Conservation (phyloP, 108 stramenopile genomes). For the Discostella stelligeroides region DNA sequence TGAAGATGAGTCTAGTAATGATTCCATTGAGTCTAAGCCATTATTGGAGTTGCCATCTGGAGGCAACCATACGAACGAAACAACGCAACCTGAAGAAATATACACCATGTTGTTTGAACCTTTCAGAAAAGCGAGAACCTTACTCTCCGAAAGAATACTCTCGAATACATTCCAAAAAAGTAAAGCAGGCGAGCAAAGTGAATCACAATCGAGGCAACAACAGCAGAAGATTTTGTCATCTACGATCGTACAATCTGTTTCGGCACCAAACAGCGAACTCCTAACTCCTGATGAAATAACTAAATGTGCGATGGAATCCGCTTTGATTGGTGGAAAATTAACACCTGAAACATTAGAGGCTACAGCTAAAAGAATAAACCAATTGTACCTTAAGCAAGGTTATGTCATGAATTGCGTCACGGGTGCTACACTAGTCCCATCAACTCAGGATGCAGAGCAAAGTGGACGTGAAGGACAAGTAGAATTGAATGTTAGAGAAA, state of each 20-base stretch:
- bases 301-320: slow-evolving; percentile 62
- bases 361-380: slow-evolving; percentile 60
- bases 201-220: slow-evolving; percentile 6
- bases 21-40: neutral
- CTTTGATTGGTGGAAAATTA: slow-evolving; percentile 67
- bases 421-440: slow-evolving; percentile 65
- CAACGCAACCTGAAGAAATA: neutral
- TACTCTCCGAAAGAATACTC: neutral
- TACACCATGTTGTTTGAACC: slow-evolving; percentile 13
- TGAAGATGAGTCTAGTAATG: neutral
- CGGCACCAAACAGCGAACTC: slow-evolving; percentile 64
- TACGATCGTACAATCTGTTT: slow-evolving; percentile 37
- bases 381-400: slow-evolving; percentile 71
- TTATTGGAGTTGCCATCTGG: neutral
- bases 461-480: slow-evolving; percentile 45
- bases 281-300: slow-evolving; percentile 67
- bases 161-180: slow-evolving; percentile 18
- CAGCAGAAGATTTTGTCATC: slow-evolving; percentile 32
- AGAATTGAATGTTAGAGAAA: slow-evolving; percentile 52
- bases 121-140: slow-evolving; percentile 10
- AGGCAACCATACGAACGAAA: neutral
- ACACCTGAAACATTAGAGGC: slow-evolving; percentile 64
- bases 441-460: slow-evolving; percentile 46
- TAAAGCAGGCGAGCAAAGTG: neutral
- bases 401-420: slow-evolving; percentile 81